phyloP scores from a whole-genome alignment of 257 asterid species.

The Orobanche coerulescens region DNA sequence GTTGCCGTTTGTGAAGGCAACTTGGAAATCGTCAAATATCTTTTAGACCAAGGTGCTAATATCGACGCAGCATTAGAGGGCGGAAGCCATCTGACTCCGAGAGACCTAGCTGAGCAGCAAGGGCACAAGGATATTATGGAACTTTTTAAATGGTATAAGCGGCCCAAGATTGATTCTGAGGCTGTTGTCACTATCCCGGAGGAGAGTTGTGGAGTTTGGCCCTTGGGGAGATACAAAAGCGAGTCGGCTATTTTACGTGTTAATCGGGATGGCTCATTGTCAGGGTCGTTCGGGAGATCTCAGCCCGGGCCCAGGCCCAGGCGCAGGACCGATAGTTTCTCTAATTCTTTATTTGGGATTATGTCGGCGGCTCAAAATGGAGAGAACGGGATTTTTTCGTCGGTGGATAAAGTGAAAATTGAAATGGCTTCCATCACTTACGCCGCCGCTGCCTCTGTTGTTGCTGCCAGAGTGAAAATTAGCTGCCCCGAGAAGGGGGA shows the following conservation, averaged over 20 bases:
- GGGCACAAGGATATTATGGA: conserved; percentile 43
- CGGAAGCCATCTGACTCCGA: conserved; percentile 46
- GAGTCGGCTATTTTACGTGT: conserved; percentile 29
- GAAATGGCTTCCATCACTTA: background rate
- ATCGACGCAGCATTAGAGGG: conserved; percentile 26
- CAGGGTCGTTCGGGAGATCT: conserved; percentile 11
- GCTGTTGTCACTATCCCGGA: conserved; percentile 19
- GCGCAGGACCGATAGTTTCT: conserved; percentile 35
- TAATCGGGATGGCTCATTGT: conserved; percentile 15
- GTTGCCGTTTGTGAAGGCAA: conserved; percentile 47
- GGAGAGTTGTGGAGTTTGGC: conserved; percentile 27
- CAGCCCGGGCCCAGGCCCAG: conserved; percentile 27
- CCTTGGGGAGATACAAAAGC: conserved; percentile 41
- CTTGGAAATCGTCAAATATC: conserved; percentile 36
- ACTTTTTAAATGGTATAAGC: conserved; percentile 29
- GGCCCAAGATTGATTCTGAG: background rate
- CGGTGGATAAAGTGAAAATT: conserved; percentile 2
- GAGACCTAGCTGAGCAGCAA: conserved; percentile 50
- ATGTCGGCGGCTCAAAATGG: conserved; percentile 36
- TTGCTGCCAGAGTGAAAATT: conserved; percentile 42
- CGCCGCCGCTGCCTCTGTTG: too few species aligned
- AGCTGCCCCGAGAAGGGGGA: conserved; percentile 61
- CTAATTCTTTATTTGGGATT: conserved; percentile 67
- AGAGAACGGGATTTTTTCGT: conserved; percentile 3
- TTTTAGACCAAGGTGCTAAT: conserved; percentile 39